These are phyloP conservation scores for Macrophomina pseudophaseolina DNA, from an alignment of 2,329 filamentous ascomycete species.

Conservation along the genomic window DNA sequence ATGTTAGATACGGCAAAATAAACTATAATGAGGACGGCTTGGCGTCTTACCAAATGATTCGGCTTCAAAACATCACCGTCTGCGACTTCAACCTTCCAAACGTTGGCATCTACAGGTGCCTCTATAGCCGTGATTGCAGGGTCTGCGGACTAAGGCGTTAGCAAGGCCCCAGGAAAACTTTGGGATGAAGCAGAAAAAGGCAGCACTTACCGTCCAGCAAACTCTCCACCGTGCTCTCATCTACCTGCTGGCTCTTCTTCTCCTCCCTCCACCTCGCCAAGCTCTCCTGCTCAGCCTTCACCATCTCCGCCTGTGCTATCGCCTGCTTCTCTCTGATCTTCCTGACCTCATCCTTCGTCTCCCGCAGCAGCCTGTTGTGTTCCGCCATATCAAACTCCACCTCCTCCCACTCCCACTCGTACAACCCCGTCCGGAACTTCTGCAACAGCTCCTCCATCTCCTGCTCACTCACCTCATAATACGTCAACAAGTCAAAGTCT, in stretches of 20 bases:
- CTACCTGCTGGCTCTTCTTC: conserved; percentile 50
- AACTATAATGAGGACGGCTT: background rate
- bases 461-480: conserved; percentile 58
- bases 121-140: conserved; percentile 45
- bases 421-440: conserved; percentile 57
- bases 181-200: conserved; percentile 7
- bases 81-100: conserved; percentile 51
- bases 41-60: conserved; percentile 36
- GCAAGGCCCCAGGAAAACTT: conserved; percentile 26
- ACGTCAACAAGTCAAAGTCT: conserved; percentile 63
- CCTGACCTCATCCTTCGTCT: conserved; percentile 55
- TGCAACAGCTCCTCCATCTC: conserved; percentile 57
- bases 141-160: conserved; percentile 29
- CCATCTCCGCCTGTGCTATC: conserved; percentile 55
- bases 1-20: background rate
- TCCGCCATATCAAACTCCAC: conserved; percentile 61
- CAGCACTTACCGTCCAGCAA: conserved; percentile 51
- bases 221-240: conserved; percentile 55
- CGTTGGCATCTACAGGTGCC: conserved; percentile 52
- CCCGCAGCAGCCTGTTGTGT: conserved; percentile 56
- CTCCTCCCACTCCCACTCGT: conserved; percentile 57
- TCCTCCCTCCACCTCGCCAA: conserved; percentile 50
- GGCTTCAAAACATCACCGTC: conserved; percentile 44
- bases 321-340: conserved; percentile 53
- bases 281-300: conserved; percentile 53